These are phyloP conservation scores for Euryodendron excelsum DNA, from an alignment of 148 eudicot genomes.

Conservation along the genomic window DNA sequence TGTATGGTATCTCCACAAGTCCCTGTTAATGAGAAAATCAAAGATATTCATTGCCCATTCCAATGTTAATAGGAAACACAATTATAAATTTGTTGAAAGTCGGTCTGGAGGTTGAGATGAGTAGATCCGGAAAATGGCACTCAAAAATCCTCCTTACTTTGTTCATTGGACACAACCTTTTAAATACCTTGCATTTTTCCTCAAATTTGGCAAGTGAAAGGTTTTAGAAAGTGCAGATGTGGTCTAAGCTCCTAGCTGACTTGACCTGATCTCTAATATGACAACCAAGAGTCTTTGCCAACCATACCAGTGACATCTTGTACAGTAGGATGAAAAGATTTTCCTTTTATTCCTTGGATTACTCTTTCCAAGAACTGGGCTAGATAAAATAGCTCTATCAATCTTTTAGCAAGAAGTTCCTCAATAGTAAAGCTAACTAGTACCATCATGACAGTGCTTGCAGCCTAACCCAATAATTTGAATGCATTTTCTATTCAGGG, in stretches of 20 bases:
- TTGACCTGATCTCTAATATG: too few relatives aligned
- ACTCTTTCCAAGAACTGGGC: not conserved
- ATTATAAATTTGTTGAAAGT: too few relatives aligned
- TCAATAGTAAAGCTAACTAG: not conserved
- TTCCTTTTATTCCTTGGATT: not conserved
- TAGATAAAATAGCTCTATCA: not conserved
- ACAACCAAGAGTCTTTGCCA: too few relatives aligned
- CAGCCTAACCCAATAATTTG: not conserved
- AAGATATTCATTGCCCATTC: too few relatives aligned
- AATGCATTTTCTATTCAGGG: not conserved
- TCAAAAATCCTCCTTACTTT: not conserved
- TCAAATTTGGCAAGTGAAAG: not conserved
- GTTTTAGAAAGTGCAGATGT: not conserved
- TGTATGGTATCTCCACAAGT: constrained; percentile 78
- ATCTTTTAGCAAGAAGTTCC: not conserved
- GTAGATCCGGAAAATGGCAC: not conserved
- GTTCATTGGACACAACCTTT: not conserved
- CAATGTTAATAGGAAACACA: not conserved
- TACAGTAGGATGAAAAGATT: too few relatives aligned
- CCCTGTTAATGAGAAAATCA: constrained; percentile 40
- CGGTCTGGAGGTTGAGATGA: not conserved
- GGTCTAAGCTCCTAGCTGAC: not conserved
- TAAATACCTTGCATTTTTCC: not conserved
- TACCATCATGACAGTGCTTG: not conserved
- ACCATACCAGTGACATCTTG: not conserved